These are phyloP conservation scores for Elaphomyces granulatus DNA, from an alignment of 495 filamentous ascomycete species.

Conservation along the genomic window DNA sequence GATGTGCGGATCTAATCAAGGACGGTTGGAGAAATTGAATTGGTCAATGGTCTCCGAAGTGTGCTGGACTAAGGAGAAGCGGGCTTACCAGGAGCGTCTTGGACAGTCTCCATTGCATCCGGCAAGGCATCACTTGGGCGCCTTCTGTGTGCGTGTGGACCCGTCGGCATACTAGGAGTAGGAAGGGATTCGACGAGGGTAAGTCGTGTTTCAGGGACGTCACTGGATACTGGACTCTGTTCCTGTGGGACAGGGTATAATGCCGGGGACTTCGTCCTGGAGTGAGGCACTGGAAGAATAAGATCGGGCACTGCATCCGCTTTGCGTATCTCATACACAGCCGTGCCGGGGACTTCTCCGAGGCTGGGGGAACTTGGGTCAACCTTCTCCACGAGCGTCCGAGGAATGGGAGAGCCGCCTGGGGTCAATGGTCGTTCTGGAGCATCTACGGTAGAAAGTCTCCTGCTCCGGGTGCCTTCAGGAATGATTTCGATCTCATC, in stretches of 20 bases:
- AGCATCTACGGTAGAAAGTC: constrained; percentile 25
- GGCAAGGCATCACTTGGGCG: constrained; percentile 36
- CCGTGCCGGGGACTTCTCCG: constrained; percentile 78
- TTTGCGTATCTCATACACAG: constrained; percentile 56
- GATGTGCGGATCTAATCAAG: constrained; percentile 23
- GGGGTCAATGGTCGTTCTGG: constrained; percentile 32
- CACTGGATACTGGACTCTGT: constrained; percentile 7
- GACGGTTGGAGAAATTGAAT: constrained; percentile 38
- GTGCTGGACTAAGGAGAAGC: constrained; percentile 15
- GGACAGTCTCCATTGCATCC: constrained; percentile 31
- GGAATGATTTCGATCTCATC: constrained; percentile 50
- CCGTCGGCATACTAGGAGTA: constrained; percentile 20
- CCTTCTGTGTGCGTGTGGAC: constrained; percentile 27
- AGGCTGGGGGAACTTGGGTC: constrained; percentile 50
- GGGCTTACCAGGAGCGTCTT: constrained; percentile 36
- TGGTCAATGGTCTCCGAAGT: constrained; percentile 40
- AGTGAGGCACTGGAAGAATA: constrained; percentile 27
- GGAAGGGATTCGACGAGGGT: constrained; percentile 28
- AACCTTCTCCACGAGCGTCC: constrained; percentile 70
- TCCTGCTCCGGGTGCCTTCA: constrained; percentile 37
- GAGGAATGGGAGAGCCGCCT: constrained; percentile 53
- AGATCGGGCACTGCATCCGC: constrained; percentile 77
- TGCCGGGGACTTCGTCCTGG: constrained; percentile 10
- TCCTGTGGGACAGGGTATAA: constrained; percentile 9
- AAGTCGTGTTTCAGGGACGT: constrained; percentile 33